Base-by-base conservation (phyloP, 2,329 filamentous ascomycete genomes). In the Periconia macrospinosa region DNA sequence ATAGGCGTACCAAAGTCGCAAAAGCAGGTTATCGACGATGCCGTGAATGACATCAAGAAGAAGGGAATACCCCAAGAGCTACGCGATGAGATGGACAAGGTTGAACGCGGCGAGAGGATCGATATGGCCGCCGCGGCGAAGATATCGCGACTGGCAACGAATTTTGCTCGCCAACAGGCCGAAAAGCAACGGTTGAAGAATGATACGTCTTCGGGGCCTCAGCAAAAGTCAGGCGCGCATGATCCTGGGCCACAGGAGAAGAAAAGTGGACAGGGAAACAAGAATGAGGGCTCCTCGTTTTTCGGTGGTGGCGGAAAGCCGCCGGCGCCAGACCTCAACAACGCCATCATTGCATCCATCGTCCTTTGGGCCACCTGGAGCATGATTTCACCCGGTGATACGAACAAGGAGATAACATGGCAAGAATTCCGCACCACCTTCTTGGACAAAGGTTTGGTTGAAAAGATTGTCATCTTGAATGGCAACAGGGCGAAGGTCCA, bases 371-470 rank as follows among this genome's bases (percentile, higher is more conserved):
- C 89, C 51, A 70, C 86, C 45, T 72, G 69, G 73, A 79, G 82
- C 52, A 80, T 83, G 59, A 77, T 93, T 52, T 82, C 91, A 54
- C 87, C 87, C 3, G 82, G 83, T 18, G 86, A 89, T 58, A 82
- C 80, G 57, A 81, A 78, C 51, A 81, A 86, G 67, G 93, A 99
- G 71, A 97, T 99, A 54, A 97, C 94, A 51, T 99, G 92, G 91
- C 92, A 99, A 76, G 94, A 99, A 77, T 91, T 99, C 77, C 83
- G 90, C 58, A 92, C 86, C 63, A 94, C 91, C 30, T 97, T 96
- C 81, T 81, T 99, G 56, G 92, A 97, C 76, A 97, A 96, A 80
- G 94, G 94, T 8, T 82, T 99, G 20, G 92, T 99, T 18, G 90
- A 97, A 77, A 97, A 92, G 79, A 83, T 99, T 62, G 87, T 87